Evolutionary conservation across 768 basidiomycete species (phyloP).

Genomic region (Calvatia gigantea): DNA sequence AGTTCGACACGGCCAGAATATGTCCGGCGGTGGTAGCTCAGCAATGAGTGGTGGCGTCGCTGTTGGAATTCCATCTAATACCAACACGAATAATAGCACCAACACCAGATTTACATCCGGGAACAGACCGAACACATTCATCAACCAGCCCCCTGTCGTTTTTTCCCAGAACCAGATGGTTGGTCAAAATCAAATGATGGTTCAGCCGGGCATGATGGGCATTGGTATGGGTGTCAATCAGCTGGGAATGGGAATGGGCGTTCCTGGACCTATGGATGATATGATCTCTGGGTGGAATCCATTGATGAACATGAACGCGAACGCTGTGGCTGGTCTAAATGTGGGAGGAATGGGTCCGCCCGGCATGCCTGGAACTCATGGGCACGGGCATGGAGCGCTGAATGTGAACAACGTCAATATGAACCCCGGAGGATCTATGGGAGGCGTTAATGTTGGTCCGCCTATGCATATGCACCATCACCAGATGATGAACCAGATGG

Average conservation of each 20-base stretch:
- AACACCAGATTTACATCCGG: constrained; percentile 10
- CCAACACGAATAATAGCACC: neutral
- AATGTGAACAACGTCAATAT: constrained; percentile 11
- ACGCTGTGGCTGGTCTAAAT: constrained; percentile 17
- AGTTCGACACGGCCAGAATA: constrained; percentile 23
- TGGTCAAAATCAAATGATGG: constrained; percentile 30
- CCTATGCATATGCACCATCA: constrained; percentile 20
- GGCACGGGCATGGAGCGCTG: neutral
- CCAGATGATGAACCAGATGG: constrained; percentile 32
- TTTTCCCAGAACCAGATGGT: constrained; percentile 16
- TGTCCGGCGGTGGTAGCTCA: constrained; percentile 10
- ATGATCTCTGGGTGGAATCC: constrained; percentile 20
- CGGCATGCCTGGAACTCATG: constrained; percentile 11
- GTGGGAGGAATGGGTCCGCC: constrained; percentile 16
- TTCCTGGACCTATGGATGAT: constrained; percentile 16
- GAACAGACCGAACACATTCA: constrained; percentile 7
- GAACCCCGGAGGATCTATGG: constrained; percentile 13
- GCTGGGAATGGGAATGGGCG: constrained; percentile 21
- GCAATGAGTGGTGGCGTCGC: constrained; percentile 13
- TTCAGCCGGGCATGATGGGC: constrained; percentile 28
- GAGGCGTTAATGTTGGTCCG: constrained; percentile 14
- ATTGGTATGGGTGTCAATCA: constrained; percentile 24
- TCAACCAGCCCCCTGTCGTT: constrained; percentile 8
- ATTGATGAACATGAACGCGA: constrained; percentile 16
- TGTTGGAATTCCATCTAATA: constrained; percentile 1